Evolutionary conservation across 805 yeast genomes (phyloP), one percentile per base, ranked within the genome.

Genomic region (Scheffersomyces coipomensis): DNA sequence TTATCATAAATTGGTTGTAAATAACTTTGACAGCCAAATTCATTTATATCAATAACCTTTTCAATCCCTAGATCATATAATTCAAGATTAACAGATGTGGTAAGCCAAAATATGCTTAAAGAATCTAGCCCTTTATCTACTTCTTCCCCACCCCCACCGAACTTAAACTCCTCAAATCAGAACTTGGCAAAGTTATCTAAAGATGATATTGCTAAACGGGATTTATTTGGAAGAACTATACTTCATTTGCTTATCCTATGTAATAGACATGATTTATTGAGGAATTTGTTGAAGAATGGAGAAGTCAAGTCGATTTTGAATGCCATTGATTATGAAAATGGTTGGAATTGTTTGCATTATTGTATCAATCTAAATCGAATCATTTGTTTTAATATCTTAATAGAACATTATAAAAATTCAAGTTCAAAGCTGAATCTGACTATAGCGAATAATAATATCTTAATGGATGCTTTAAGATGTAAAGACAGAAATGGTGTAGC

Each of bases 291-390:
- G 29, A 68, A 66, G 37, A 73, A 75, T 45, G 69, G 73, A 7
- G 70, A 73, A 13, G 52, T 76, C 17, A 78, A 80, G 35, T 34
- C 39, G n/a, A 43, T 64, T 2, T 29, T 70, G 38, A 48, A 72
- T 2, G 49, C 62, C 0, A 60, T 68, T 2, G 97, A 90, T 57
- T 66, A 66, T 37, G 97, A 89, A 58, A 87, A 78, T 53, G 85
- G 88, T 2, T 89, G 95, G 84, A 85, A 86, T 31, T 78, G 88
- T 19, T 66, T 90, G 21, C 97, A 90, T 58, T 76, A 80, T 43
- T 78, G 88, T 3, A 63, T 85, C 11, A 77, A 68, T 47, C 63
- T 75, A 45, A 85, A 80, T 24, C 69, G 83, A 39, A 61, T 83
- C 30, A 53, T 73, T 15, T 75, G 84, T 52, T 80, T 83, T 8